A percentile compares a stretch with the other conserved stretches of the same genome.
phyloP scores from a whole-genome alignment of 805 yeast species.

The Wickerhamomyces kurtzmanii region DNA sequence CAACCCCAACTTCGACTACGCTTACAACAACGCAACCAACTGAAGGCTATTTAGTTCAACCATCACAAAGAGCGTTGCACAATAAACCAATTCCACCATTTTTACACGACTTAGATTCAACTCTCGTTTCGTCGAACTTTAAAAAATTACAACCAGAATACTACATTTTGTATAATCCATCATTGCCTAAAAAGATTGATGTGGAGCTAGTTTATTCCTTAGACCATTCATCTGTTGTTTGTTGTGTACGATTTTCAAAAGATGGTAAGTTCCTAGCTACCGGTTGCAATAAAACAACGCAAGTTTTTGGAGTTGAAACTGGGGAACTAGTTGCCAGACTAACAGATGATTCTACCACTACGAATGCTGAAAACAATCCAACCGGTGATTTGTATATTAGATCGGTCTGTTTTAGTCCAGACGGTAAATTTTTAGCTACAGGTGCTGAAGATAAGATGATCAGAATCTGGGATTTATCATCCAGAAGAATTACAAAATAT shows the following conservation, averaged over 20 bases:
- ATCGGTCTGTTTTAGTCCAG: conserved; percentile 94
- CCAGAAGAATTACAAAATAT: conserved; percentile 76
- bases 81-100: conserved; percentile 77
- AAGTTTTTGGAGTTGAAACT: conserved; percentile 84
- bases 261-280: conserved; percentile 93
- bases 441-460: conserved; percentile 89
- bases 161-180: conserved; percentile 85
- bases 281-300: conserved; percentile 94
- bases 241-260: conserved; percentile 88
- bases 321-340: conserved; percentile 84
- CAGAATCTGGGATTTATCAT: conserved; percentile 90
- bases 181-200: conserved; percentile 65
- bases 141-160: conserved; percentile 81
- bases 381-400: conserved; percentile 85
- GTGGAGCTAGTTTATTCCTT: conserved; percentile 84
- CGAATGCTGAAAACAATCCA: conserved; percentile 25
- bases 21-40: conserved; percentile 6
- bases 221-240: conserved; percentile 90
- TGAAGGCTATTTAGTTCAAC: conserved; percentile 27
- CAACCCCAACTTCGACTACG: conserved; percentile 10
- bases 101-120: conserved; percentile 69
- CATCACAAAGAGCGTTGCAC: conserved; percentile 33
- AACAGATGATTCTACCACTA: conserved; percentile 62
- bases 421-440: conserved; percentile 85
- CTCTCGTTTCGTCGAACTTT: conserved; percentile 62